Evolutionary conservation across 257 asterid species (phyloP).

Genomic region (Solanum rostratum): DNA sequence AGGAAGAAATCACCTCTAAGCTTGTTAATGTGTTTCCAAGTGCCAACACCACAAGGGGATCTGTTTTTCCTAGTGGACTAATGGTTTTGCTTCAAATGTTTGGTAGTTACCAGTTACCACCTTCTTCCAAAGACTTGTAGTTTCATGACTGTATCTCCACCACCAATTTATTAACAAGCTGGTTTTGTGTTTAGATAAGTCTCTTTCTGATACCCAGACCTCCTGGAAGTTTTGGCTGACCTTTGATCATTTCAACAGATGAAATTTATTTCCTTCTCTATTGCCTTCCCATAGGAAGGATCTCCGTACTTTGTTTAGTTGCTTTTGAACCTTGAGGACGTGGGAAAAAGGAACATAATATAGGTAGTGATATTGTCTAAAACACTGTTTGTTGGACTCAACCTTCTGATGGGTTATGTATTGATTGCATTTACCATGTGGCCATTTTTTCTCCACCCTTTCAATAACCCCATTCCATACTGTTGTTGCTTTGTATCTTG

Average conservation of each 20-base stretch:
- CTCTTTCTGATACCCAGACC: neutral
- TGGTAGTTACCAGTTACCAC: neutral
- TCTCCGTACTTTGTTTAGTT: neutral
- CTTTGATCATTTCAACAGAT: neutral
- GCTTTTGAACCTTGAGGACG: neutral
- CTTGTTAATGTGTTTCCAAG: neutral
- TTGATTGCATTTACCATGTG: neutral
- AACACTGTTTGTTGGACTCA: neutral
- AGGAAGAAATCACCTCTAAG: neutral
- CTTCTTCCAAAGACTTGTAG: neutral
- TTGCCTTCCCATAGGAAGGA: neutral
- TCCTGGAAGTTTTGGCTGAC: neutral
- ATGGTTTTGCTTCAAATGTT: neutral
- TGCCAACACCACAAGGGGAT: neutral
- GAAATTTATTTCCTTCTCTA: neutral
- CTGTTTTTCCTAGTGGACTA: neutral
- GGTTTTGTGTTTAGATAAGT: neutral
- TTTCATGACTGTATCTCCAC: neutral
- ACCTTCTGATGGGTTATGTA: neutral
- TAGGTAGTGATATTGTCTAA: neutral
- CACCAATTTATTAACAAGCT: neutral
- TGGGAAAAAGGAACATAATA: neutral
- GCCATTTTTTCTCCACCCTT: neutral
- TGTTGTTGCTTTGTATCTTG: neutral
- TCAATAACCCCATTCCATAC: neutral